A percentile compares a stretch with the other conserved stretches of the same genome.
These are phyloP conservation scores for Phytopythium cucurbitacearum DNA, from an alignment of 352 stramenopile genomes.

Conservation along the genomic window DNA sequence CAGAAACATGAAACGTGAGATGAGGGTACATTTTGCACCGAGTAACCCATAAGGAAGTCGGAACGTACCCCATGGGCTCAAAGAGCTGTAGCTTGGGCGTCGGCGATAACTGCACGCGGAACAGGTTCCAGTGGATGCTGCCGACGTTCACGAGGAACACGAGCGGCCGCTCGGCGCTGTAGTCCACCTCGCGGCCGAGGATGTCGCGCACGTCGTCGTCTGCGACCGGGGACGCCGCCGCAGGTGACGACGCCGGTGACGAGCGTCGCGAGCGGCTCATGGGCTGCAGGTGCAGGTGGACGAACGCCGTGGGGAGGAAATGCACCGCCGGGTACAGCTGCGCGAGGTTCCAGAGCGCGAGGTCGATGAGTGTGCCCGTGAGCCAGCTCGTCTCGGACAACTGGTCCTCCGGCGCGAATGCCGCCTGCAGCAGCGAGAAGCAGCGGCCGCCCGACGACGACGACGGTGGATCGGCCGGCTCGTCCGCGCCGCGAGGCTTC, in stretches of 20 bases:
- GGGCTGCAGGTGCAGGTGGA: constrained; percentile 52
- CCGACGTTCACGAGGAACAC: constrained; percentile 84
- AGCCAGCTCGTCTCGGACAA: constrained; percentile 84
- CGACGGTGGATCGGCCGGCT: neutral
- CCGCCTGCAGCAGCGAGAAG: constrained; percentile 40
- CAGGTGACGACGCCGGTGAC: constrained; percentile 8
- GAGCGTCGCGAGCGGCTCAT: constrained; percentile 8
- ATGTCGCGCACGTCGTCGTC: constrained; percentile 62
- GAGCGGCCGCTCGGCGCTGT: constrained; percentile 40
- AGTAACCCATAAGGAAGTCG: neutral
- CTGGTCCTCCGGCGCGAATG: constrained; percentile 48
- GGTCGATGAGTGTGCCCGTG: constrained; percentile 77
- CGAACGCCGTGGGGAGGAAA: constrained; percentile 87
- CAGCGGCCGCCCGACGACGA: neutral
- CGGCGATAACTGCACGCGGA: constrained; percentile 72
- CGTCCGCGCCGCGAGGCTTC: neutral
- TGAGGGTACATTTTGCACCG: neutral
- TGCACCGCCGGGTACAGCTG: constrained; percentile 58
- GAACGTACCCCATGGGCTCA: constrained; percentile 76
- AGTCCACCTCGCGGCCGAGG: constrained; percentile 60
- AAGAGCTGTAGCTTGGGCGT: constrained; percentile 80
- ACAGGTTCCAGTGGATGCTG: constrained; percentile 86
- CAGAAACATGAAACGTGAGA: neutral
- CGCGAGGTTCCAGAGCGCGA: constrained; percentile 81
- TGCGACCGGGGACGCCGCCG: neutral